These are phyloP conservation scores for Cordia subcordata DNA, from an alignment of 257 asterid genomes.

Conservation along the genomic window DNA sequence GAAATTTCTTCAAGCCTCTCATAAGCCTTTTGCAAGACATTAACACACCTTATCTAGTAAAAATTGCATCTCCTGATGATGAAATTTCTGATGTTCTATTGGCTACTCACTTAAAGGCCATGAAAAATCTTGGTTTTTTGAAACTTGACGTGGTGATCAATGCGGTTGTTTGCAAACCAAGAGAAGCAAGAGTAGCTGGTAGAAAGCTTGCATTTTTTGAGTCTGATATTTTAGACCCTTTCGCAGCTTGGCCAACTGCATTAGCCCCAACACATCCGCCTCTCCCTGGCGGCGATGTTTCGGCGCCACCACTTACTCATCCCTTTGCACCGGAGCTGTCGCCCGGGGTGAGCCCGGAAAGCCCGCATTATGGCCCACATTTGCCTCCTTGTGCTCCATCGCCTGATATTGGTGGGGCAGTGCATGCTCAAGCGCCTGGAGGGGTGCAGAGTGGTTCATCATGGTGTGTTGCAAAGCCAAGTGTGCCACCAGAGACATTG, in stretches of 20 bases:
- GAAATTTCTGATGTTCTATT: conserved; percentile 11
- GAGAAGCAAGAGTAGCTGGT: conserved; percentile 25
- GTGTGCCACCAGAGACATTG: conserved; percentile 75
- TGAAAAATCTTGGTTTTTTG: conserved; percentile 33
- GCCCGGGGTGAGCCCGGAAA: conserved; percentile 37
- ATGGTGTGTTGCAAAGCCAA: conserved; percentile 98
- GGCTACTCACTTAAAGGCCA: conserved; percentile 32
- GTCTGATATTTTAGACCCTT: conserved; percentile 19
- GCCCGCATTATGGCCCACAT: conserved; percentile 53
- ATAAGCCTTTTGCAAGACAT: conserved; percentile 37
- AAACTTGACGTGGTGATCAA: conserved; percentile 21
- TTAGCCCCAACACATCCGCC: conserved; percentile 35
- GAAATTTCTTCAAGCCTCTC: conserved; percentile 40
- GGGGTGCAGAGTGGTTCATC: conserved; percentile 33
- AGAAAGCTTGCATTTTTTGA: conserved; percentile 54
- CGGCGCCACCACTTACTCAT: conserved; percentile 36
- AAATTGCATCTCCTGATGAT: conserved; percentile 21
- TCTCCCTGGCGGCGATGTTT: conserved; percentile 39
- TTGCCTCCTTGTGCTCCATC: conserved; percentile 75
- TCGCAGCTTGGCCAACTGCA: conserved; percentile 50
- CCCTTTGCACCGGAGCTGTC: conserved; percentile 36
- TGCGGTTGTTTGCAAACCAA: conserved; percentile 12
- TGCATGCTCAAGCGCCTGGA: conserved; percentile 24
- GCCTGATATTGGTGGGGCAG: conserved; percentile 21
- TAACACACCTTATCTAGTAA: conserved; percentile 43